These are phyloP conservation scores for Apophysomyces elegans DNA, from an alignment of 371 early-diverging fungal species.

Conservation along the genomic window DNA sequence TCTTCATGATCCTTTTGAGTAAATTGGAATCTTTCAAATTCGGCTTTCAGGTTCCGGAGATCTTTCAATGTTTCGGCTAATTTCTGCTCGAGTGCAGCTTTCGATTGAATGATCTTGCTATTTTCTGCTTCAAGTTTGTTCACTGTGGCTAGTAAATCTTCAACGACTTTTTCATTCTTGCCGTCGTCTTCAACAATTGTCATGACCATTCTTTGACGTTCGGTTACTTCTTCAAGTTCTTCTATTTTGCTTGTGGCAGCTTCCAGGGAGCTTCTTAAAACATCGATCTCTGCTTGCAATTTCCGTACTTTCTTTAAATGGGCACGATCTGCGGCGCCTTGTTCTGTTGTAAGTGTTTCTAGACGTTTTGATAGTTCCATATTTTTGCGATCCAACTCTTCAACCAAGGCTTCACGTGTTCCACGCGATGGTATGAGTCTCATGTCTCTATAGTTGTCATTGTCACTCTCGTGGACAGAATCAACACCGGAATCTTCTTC, in stretches of 20 bases:
- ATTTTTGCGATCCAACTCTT: slow-evolving; percentile 32
- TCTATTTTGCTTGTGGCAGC: slow-evolving; percentile 29
- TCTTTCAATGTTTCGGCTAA: slow-evolving; percentile 22
- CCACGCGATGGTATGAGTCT: slow-evolving; percentile 19
- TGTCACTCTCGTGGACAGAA: slow-evolving; percentile 8
- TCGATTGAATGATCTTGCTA: slow-evolving; percentile 35
- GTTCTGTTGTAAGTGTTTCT: slow-evolving; percentile 16
- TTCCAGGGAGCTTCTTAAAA: slow-evolving; percentile 25
- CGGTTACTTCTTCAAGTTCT: slow-evolving; percentile 24
- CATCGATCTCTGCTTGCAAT: slow-evolving; percentile 25
- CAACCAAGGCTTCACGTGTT: slow-evolving; percentile 28
- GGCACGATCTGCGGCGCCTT: slow-evolving; percentile 18
- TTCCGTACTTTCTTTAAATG: slow-evolving; percentile 20
- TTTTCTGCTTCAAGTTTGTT: slow-evolving; percentile 31
- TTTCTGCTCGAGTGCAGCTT: slow-evolving; percentile 36
- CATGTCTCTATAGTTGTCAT: slow-evolving; percentile 17
- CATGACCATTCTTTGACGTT: slow-evolving; percentile 6
- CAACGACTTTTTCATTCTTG: slow-evolving; percentile 11
- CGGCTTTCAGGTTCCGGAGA: slow-evolving; percentile 27
- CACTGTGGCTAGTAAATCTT: slow-evolving; percentile 10
- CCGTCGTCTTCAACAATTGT: slow-evolving; percentile 1
- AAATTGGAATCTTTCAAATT: slow-evolving; percentile 28
- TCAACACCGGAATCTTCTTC: slow-evolving; percentile 9
- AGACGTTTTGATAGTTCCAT: slow-evolving; percentile 22
- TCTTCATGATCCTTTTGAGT: slow-evolving; percentile 26